Evolutionary conservation across 768 basidiomycete species (phyloP).

Genomic region (Wakefieldia striispora): DNA sequence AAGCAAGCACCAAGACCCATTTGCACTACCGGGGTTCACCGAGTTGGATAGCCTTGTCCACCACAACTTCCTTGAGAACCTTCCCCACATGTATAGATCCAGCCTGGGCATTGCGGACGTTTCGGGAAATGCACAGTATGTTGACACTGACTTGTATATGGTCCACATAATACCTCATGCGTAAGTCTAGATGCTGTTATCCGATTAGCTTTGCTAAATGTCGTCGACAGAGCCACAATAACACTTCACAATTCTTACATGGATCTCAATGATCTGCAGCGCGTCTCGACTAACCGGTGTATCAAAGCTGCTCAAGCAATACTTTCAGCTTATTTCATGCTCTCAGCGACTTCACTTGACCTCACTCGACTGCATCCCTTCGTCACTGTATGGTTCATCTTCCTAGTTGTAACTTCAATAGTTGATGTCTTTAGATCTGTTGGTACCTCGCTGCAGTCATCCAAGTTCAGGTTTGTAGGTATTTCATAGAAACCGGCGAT

Average conservation of each 20-base stretch:
- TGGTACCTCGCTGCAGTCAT: conserved; percentile 91
- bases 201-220: conserved; percentile 7
- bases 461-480: conserved; percentile 82
- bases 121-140: conserved; percentile 48
- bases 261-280: conserved; percentile 65
- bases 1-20: conserved; percentile 74
- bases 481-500: conserved; percentile 82
- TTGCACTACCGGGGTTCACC: conserved; percentile 61
- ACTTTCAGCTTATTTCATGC: conserved; percentile 68
- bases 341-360: conserved; percentile 82
- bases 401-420: conserved; percentile 4
- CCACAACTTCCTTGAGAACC: conserved; percentile 62
- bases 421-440: conserved; percentile 57
- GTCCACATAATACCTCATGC: conserved; percentile 85
- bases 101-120: conserved; percentile 60
- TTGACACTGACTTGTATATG: conserved; percentile 86
- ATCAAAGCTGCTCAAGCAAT: conserved; percentile 74
- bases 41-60: conserved; percentile 69
- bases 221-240: conserved; percentile 66
- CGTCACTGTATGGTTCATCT: conserved; percentile 57
- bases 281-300: conserved; percentile 67
- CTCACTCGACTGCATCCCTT: conserved; percentile 79
- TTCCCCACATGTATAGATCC: conserved; percentile 67
- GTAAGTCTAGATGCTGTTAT: conserved; percentile 40
- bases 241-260: conserved; percentile 85